Conservation (phyloP, 148 eudicot species). For the Heliamphora exappendiculata region DNA sequence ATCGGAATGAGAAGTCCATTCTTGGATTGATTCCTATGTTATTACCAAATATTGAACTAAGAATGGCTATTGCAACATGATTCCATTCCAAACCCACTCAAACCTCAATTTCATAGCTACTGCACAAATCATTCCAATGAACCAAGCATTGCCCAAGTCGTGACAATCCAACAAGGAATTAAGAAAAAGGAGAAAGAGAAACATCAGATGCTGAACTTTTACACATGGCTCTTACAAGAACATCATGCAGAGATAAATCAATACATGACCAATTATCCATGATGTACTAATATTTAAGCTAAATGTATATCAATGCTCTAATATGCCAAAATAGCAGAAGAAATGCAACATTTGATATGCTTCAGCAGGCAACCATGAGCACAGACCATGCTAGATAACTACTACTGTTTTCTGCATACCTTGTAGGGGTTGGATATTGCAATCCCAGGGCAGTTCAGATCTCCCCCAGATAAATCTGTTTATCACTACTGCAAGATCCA, state of each 20-base stretch:
- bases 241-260: too few species aligned
- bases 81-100: too few species aligned
- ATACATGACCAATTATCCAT: background rate
- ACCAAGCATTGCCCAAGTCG: too few species aligned
- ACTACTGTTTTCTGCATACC: background rate
- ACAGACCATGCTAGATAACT: background rate
- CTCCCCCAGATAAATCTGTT: slow-evolving; percentile 90
- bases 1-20: too few species aligned
- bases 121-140: too few species aligned
- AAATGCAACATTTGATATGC: background rate
- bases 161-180: background rate
- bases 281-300: background rate
- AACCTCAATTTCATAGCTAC: too few species aligned
- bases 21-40: too few species aligned
- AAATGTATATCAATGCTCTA: background rate
- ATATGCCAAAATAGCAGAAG: background rate
- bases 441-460: slow-evolving; percentile 22
- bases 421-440: background rate
- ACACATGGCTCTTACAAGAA: background rate
- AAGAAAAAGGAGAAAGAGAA: background rate
- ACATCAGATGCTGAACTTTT: background rate
- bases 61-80: too few species aligned
- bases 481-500: slow-evolving; percentile 95
- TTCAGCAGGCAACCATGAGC: background rate
- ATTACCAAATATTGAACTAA: too few species aligned